Conservation (phyloP, 208 protist genomes). For the Acanthamoeba sp. region DNA sequence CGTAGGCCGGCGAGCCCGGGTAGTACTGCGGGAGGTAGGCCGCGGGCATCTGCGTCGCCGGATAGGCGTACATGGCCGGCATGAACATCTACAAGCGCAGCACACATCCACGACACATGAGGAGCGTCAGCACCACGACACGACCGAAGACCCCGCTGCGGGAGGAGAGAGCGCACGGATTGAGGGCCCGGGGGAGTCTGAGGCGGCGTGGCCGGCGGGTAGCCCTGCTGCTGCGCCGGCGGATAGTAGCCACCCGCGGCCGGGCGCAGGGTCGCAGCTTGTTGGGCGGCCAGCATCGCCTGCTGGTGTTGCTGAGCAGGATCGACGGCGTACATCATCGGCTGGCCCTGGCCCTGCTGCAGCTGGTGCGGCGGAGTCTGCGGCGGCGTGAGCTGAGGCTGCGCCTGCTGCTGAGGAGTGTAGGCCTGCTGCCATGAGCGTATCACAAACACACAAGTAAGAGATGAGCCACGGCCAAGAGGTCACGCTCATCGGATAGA, state of each 20-base stretch:
- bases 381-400: neutral
- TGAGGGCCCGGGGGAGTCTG: neutral
- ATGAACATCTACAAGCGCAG: neutral
- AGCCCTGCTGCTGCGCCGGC: neutral
- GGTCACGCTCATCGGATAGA: too few species aligned
- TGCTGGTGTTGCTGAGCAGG: neutral
- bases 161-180: too few species aligned
- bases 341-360: neutral
- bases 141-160: too few species aligned
- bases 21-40: neutral
- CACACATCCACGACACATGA: too few species aligned
- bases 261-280: neutral
- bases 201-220: neutral
- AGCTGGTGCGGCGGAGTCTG: neutral
- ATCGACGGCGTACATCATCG: neutral
- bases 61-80: constrained; percentile 3
- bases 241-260: neutral
- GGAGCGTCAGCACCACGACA: too few species aligned
- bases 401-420: neutral
- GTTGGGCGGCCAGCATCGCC: neutral
- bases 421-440: neutral
- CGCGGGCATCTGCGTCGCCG: neutral
- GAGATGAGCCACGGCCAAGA: too few species aligned
- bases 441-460: neutral
- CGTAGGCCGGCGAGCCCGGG: neutral